These are phyloP conservation scores for Plasmodium billcollinsi DNA, from an alignment of 169 alveolate genomes.

Conservation along the genomic window DNA sequence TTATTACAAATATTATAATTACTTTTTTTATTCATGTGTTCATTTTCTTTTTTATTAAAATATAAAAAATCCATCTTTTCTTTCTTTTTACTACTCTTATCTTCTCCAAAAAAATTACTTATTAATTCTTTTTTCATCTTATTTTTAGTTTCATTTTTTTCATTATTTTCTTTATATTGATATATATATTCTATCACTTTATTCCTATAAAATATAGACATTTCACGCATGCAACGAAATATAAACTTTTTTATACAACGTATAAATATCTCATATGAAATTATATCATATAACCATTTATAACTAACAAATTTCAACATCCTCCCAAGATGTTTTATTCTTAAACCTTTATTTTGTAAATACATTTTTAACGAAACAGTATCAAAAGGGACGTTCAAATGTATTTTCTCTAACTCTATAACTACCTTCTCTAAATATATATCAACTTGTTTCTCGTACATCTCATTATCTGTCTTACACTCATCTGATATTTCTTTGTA, in stretches of 20 bases:
- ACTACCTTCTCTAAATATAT: constrained; percentile 17
- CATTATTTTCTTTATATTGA: background rate
- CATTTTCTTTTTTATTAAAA: background rate
- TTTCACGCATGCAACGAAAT: constrained; percentile 24
- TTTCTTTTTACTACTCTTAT: background rate
- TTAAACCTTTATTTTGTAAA: constrained; percentile 47
- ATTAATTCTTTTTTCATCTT: background rate
- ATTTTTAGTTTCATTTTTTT: background rate
- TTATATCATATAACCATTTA: constrained; percentile 47
- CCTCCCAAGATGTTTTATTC: constrained; percentile 45
- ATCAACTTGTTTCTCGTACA: constrained; percentile 4
- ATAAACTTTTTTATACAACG: constrained; percentile 37
- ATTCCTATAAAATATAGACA: constrained; percentile 39
- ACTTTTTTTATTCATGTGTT: background rate
- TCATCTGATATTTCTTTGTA: constrained; percentile 14
- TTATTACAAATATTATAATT: background rate
- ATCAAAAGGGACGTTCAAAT: constrained; percentile 55
- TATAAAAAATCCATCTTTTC: background rate
- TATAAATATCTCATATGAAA: constrained; percentile 30
- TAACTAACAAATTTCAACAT: constrained; percentile 39
- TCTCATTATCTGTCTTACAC: background rate
- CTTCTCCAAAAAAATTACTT: background rate
- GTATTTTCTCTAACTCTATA: constrained; percentile 31
- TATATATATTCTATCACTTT: background rate
- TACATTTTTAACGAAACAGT: constrained; percentile 34